A percentile compares a stretch with the other conserved stretches of the same genome.
phyloP scores from a whole-genome alignment of 1,139 yeast genomes.

The Zygoascus meyerae region DNA sequence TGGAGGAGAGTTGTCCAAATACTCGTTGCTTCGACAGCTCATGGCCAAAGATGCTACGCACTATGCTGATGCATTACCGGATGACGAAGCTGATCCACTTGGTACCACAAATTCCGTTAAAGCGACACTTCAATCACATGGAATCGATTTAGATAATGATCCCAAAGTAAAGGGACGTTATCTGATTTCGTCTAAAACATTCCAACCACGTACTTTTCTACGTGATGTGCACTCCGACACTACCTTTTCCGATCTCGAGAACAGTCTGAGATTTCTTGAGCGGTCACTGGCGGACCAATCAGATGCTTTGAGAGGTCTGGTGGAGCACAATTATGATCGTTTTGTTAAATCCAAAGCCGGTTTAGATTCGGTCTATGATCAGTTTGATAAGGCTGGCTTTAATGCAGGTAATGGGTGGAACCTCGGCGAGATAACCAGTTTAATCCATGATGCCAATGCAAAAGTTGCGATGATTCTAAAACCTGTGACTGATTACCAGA shows the following conservation, averaged over 20 bases:
- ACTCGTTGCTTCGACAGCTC: constrained; percentile 26
- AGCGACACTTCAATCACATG: constrained; percentile 28
- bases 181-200: constrained; percentile 64
- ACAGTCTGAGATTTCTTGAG: constrained; percentile 56
- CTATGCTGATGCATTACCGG: constrained; percentile 17
- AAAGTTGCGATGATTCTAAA: constrained; percentile 62
- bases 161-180: constrained; percentile 39
- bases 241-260: constrained; percentile 54
- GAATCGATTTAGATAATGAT: constrained; percentile 27
- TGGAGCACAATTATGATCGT: constrained; percentile 66
- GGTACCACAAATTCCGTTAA: constrained; percentile 33
- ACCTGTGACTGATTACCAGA: constrained; percentile 65
- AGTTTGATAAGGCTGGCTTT: constrained; percentile 41
- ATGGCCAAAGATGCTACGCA: constrained; percentile 13
- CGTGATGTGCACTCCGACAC: constrained; percentile 67
- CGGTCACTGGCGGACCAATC: constrained; percentile 57
- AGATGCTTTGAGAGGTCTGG: constrained; percentile 57
- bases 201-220: constrained; percentile 65
- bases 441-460: constrained; percentile 34
- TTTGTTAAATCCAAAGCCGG: constrained; percentile 73
- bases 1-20: constrained; percentile 22
- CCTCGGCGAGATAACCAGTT: constrained; percentile 26
- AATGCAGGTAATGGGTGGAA: constrained; percentile 37
- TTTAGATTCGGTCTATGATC: constrained; percentile 52
- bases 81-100: constrained; percentile 37